These are phyloP conservation scores for Hemileccinum rubropunctum DNA, from an alignment of 768 basidiomycete species.

Conservation along the genomic window DNA sequence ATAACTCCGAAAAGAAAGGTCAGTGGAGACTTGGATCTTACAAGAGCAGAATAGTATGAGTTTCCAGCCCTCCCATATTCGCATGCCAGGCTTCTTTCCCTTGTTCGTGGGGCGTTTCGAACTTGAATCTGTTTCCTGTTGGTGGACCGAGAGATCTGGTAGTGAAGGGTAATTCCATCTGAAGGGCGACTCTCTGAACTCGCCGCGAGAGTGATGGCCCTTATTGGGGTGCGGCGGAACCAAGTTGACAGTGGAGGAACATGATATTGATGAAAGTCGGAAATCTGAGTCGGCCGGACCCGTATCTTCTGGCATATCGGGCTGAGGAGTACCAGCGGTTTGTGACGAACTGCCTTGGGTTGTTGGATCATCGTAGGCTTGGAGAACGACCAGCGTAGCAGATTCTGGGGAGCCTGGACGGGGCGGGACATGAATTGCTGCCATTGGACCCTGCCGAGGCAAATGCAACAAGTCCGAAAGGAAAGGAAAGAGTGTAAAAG, in stretches of 20 bases:
- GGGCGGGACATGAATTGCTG: slow-evolving; percentile 4
- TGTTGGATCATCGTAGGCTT: slow-evolving; percentile 19
- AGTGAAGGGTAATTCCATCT: slow-evolving; percentile 29
- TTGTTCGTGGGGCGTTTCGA: not conserved
- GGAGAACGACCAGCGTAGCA: slow-evolving; percentile 28
- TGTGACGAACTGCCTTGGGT: not conserved
- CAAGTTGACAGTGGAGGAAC: slow-evolving; percentile 21
- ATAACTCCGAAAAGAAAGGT: not conserved
- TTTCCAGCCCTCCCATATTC: slow-evolving; percentile 50
- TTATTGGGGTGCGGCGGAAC: slow-evolving; percentile 17
- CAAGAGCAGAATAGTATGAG: slow-evolving; percentile 55
- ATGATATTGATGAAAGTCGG: slow-evolving; percentile 25
- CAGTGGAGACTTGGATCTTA: slow-evolving; percentile 28
- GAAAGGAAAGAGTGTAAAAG: slow-evolving; percentile 2
- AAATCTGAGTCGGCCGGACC: slow-evolving; percentile 17
- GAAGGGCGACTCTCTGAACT: slow-evolving; percentile 30
- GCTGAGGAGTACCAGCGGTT: not conserved
- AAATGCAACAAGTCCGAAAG: slow-evolving; percentile 4
- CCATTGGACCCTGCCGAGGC: slow-evolving; percentile 10
- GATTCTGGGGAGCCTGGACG: slow-evolving; percentile 25
- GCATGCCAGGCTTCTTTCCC: slow-evolving; percentile 10
- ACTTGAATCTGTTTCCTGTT: not conserved
- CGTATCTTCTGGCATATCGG: slow-evolving; percentile 1
- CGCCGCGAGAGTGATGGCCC: slow-evolving; percentile 8
- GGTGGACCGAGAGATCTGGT: slow-evolving; percentile 16